A percentile compares a stretch with the other conserved stretches of the same genome.
Conservation (phyloP, 148 eudicot genomes). For the Dianthus caryophyllus region DNA sequence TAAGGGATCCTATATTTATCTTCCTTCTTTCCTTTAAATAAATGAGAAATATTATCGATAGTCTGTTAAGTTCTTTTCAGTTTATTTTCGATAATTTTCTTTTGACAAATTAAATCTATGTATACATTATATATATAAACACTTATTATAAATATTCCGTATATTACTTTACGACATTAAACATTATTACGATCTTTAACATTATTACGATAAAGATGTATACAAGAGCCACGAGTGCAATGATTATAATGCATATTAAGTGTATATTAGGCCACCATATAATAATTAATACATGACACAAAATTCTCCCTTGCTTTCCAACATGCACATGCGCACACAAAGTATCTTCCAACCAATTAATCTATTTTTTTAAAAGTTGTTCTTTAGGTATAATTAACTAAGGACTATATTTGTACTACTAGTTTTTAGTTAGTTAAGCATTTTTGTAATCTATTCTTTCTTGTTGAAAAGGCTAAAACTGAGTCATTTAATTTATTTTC, state of each 20-base stretch:
- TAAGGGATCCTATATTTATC: constrained; percentile 26
- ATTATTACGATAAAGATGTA: too few species aligned
- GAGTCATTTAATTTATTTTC: background rate
- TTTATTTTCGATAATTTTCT: too few species aligned
- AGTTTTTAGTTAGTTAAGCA: background rate
- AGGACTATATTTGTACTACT: background rate
- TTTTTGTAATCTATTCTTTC: background rate
- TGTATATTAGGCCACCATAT: constrained; percentile 20
- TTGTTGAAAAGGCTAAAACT: constrained; percentile 19
- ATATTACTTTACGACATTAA: too few species aligned
- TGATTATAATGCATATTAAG: constrained; percentile 22
- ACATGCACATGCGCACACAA: constrained; percentile 36
- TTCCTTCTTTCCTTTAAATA: background rate
- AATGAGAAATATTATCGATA: too few species aligned
- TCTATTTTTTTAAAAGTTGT: background rate
- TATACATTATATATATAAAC: too few species aligned
- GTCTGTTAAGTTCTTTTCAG: too few species aligned
- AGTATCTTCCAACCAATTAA: constrained; percentile 23
- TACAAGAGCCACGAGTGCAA: constrained; percentile 37
- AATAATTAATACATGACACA: constrained; percentile 6
- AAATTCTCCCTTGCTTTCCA: constrained; percentile 11
- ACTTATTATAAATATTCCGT: too few species aligned
- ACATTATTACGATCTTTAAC: too few species aligned
- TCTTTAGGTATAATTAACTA: background rate
- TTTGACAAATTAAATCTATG: too few species aligned